phyloP scores from a whole-genome alignment of 2,329 filamentous ascomycete genomes.

The Trichoderma endophyticum region DNA sequence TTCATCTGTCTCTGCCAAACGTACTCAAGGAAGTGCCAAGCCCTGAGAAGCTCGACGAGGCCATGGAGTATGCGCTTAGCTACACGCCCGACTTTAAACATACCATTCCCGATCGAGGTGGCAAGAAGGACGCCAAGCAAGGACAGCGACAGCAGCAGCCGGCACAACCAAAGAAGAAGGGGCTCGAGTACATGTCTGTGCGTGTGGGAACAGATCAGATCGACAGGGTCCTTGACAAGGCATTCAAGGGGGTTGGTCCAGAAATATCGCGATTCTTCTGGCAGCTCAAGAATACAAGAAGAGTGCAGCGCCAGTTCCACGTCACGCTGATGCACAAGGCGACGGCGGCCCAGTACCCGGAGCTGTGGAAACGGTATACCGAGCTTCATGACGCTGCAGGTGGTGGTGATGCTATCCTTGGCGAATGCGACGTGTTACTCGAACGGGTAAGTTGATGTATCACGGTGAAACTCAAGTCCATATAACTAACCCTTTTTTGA shows the following conservation, averaged over 20 bases:
- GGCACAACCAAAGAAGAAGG: constrained; percentile 43
- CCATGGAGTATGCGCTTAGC: constrained; percentile 69
- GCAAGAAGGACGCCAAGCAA: constrained; percentile 32
- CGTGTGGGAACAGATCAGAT: constrained; percentile 44
- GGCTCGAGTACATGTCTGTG: constrained; percentile 57
- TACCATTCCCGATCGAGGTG: constrained; percentile 60
- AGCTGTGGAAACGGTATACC: constrained; percentile 72
- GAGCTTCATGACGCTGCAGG: constrained; percentile 51
- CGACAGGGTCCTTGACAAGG: constrained; percentile 59
- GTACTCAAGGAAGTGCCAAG: constrained; percentile 70
- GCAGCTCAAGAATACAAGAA: constrained; percentile 67
- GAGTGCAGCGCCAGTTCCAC: constrained; percentile 84
- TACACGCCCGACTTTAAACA: constrained; percentile 77
- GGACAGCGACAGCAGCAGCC: constrained; percentile 24
- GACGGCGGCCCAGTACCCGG: constrained; percentile 54
- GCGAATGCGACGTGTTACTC: constrained; percentile 60
- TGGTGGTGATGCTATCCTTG: constrained; percentile 43
- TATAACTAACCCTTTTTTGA: constrained; percentile 23
- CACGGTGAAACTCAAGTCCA: constrained; percentile 28
- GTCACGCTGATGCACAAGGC: constrained; percentile 89
- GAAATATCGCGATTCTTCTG: constrained; percentile 61
- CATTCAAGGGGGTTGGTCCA: constrained; percentile 58
- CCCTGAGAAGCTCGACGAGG: constrained; percentile 71
- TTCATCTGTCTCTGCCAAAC: constrained; percentile 75
- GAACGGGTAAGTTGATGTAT: constrained; percentile 50